phyloP scores from a whole-genome alignment of 2,329 filamentous ascomycete species.

The Gremmenia infestans region DNA sequence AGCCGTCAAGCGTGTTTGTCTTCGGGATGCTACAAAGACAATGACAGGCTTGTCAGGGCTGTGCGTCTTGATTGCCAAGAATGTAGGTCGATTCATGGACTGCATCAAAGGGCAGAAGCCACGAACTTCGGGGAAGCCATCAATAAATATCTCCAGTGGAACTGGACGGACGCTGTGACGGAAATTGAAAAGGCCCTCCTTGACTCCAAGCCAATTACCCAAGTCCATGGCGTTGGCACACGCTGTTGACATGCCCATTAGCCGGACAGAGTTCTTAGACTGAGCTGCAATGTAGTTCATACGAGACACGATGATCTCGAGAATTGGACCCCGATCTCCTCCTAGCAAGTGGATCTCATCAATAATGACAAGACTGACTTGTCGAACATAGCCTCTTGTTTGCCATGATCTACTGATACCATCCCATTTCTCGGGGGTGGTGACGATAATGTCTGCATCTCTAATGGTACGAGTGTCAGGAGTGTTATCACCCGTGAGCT shows the following conservation, averaged over 20 bases:
- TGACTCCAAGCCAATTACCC: conserved; percentile 94
- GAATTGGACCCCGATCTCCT: conserved; percentile 90
- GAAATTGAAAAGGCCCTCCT: conserved; percentile 95
- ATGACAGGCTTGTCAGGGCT: conserved; percentile 96
- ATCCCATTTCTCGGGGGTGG: conserved; percentile 99
- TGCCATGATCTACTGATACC: conserved; percentile 96
- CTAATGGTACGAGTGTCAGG: conserved; percentile 94
- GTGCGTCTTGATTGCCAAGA: conserved; percentile 92
- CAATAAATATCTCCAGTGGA: conserved; percentile 92
- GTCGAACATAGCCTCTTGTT: conserved; percentile 89
- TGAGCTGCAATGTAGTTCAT: conserved; percentile 99
- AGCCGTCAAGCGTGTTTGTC: conserved; percentile 90
- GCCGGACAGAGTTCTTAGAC: conserved; percentile 79
- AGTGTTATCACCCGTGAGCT: conserved; percentile 96
- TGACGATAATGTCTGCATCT: conserved; percentile 96
- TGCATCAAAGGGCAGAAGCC: conserved; percentile 98
- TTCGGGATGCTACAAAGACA: conserved; percentile 92
- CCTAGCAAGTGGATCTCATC: conserved; percentile 98
- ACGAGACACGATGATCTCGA: conserved; percentile 88
- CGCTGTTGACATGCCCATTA: conserved; percentile 98
- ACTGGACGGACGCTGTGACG: conserved; percentile 94
- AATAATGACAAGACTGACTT: conserved; percentile 95
- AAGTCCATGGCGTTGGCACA: conserved; percentile 94
- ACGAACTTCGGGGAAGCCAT: conserved; percentile 90
- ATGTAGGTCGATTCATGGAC: conserved; percentile 97